Percentiles rank a stretch among this genome's conserved stretches.
Evolutionary conservation across 1,284 basidiomycete genomes (phyloP).

Genomic region (Bjerkandera adusta): DNA sequence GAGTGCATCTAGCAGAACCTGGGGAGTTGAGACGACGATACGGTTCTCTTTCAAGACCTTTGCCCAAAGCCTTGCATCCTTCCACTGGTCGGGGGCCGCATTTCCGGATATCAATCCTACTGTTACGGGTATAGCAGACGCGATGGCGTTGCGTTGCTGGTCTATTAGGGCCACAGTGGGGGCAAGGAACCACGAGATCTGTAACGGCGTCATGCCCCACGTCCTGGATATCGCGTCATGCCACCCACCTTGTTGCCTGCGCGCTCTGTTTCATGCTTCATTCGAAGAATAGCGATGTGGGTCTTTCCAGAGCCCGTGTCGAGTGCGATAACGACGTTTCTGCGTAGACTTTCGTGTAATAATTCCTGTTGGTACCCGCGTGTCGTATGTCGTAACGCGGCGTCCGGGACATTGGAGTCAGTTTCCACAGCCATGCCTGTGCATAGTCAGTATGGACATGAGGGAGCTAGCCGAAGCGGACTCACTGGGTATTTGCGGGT

Average conservation of each 20-base stretch:
- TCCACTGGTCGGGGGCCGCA: conserved; percentile 80
- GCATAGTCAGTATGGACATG: too few species aligned
- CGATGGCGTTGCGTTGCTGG: conserved; percentile 66
- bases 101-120: conserved; percentile 68
- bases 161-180: conserved; percentile 76
- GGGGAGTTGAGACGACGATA: conserved; percentile 75
- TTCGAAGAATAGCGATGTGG: conserved; percentile 69
- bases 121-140: conserved; percentile 47
- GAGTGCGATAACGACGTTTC: conserved; percentile 73
- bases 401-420: too few species aligned
- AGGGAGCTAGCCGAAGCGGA: too few species aligned
- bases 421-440: too few species aligned
- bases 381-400: too few species aligned
- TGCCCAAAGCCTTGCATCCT: conserved; percentile 56
- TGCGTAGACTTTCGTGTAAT: conserved; percentile 60
- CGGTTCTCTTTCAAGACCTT: conserved; percentile 51
- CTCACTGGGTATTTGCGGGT: too few species aligned
- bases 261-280: conserved; percentile 64
- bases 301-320: conserved; percentile 83
- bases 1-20: conserved; percentile 77
- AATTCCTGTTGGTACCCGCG: conserved; percentile 75
- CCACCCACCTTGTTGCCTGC: conserved; percentile 57
- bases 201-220: too few species aligned
- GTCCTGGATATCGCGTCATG: too few species aligned
- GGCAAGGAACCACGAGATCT: conserved; percentile 78